Base-by-base conservation (phyloP, 2,329 filamentous ascomycete genomes). In the Sphaerulina vaccinii region DNA sequence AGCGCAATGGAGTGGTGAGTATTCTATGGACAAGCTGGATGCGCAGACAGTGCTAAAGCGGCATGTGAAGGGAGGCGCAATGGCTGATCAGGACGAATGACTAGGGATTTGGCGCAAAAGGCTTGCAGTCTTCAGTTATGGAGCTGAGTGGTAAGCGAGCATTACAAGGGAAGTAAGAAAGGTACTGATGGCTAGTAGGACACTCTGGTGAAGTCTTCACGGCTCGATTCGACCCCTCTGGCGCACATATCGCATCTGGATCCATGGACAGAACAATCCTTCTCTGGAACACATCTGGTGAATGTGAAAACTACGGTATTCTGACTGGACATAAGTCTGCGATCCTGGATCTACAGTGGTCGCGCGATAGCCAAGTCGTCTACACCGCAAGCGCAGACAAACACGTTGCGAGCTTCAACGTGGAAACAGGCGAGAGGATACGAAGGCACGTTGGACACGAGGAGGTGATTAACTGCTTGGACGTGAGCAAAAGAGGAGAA, bases 201-300 rank as follows among this genome's bases (percentile, higher is more conserved):
- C 83, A 86, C 61, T 77, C 78, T 24, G 90, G 89, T 16, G 93
- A 99, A 74, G 83, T 99, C 41, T 97, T 97, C 68, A 80, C 89
- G 19, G 87, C 89, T 42, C 86, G 88, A 67, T 99, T 99, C 67
- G 90, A 96, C 67, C 87, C 89, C 2, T 87, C 87, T 2, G 92
- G 91, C 37, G 86, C 90, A 57, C 79, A 90, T 58, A 93, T 97
- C 63, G 93, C 93, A 36, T 97, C 93, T 1, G 92, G 90, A 7
- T 93, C 90, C 10, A 96, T 96, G 88, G 93, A 99, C 68, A 82
- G 91, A 63, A 88, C 85, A 52, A 93, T 99, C 63, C 89, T 97
- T 73, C 80, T 99, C 23, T 99, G 93, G 93, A 84, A 87, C 64
- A 95, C 91, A 1, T 90, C 92, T 56, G 92, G 90, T 65, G 82